A percentile compares a stretch with the other conserved stretches of the same genome.
Evolutionary conservation across 1,139 yeast genomes (phyloP).

Genomic region (Zygosaccharomyces sapae): DNA sequence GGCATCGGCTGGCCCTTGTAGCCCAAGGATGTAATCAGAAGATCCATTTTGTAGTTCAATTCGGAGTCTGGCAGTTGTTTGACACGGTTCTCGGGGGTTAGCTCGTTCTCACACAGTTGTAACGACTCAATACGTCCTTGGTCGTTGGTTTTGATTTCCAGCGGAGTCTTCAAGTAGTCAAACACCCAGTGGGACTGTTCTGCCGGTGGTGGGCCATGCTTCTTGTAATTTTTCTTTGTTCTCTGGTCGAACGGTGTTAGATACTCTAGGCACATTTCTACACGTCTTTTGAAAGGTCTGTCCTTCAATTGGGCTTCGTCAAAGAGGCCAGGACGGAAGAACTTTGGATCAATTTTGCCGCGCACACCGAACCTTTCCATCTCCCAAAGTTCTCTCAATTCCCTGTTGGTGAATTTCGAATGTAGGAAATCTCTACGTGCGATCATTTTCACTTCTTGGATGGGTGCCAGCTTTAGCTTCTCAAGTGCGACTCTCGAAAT

Average conservation of each 20-base stretch:
- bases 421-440: slow-evolving; percentile 82
- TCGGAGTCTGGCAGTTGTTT: slow-evolving; percentile 34
- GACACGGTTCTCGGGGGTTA: slow-evolving; percentile 40
- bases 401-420: slow-evolving; percentile 90
- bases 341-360: slow-evolving; percentile 52
- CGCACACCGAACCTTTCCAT: slow-evolving; percentile 50
- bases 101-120: slow-evolving; percentile 32
- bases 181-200: slow-evolving; percentile 58
- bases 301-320: slow-evolving; percentile 44
- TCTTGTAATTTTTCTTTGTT: slow-evolving; percentile 30
- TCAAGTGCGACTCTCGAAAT: slow-evolving; percentile 60
- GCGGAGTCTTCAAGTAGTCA: slow-evolving; percentile 67
- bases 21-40: slow-evolving; percentile 82
- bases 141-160: slow-evolving; percentile 44
- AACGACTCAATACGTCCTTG: slow-evolving; percentile 40
- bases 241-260: slow-evolving; percentile 35
- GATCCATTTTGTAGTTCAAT: slow-evolving; percentile 48
- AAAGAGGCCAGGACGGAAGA: slow-evolving; percentile 42
- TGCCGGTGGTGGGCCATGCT: slow-evolving; percentile 24
- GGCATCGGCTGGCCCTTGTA: slow-evolving; percentile 64
- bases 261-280: slow-evolving; percentile 59
- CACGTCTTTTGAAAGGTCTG: slow-evolving; percentile 65
- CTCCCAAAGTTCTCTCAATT: slow-evolving; percentile 76
- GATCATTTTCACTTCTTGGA: slow-evolving; percentile 63
- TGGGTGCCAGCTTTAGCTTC: slow-evolving; percentile 47